These are phyloP conservation scores for Circinella umbellata DNA, from an alignment of 371 early-diverging fungal genomes.

Conservation along the genomic window DNA sequence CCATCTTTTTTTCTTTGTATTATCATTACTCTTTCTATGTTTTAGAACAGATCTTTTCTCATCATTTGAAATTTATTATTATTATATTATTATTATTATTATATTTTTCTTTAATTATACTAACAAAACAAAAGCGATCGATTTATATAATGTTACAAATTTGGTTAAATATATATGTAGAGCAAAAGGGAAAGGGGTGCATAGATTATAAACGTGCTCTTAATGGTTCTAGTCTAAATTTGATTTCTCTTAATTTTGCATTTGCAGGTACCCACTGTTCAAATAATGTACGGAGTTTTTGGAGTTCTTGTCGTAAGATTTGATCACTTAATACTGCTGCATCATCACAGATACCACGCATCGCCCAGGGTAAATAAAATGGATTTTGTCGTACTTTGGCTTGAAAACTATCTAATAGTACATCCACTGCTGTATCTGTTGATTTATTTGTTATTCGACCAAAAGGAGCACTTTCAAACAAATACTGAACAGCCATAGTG, in stretches of 20 bases:
- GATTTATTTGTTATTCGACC: slow-evolving; percentile 18
- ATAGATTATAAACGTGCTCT: slow-evolving; percentile 23
- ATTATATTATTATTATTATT: too few species aligned
- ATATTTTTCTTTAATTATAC: too few species aligned
- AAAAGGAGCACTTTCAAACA: slow-evolving; percentile 47
- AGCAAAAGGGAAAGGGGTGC: too few species aligned
- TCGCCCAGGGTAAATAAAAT: slow-evolving; percentile 89
- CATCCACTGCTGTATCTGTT: slow-evolving; percentile 14
- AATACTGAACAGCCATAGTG: slow-evolving; percentile 55
- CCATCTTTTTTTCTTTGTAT: not conserved
- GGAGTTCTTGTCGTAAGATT: slow-evolving; percentile 62
- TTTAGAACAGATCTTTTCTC: not conserved
- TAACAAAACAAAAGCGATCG: too few species aligned
- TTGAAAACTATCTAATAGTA: slow-evolving; percentile 44
- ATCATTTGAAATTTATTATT: not conserved
- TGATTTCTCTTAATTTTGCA: slow-evolving; percentile 78
- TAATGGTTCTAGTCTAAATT: slow-evolving; percentile 85
- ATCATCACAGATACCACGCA: slow-evolving; percentile 81
- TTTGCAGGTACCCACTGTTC: slow-evolving; percentile 81
- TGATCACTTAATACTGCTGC: slow-evolving; percentile 60
- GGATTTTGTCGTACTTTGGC: slow-evolving; percentile 77
- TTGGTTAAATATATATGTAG: too few species aligned
- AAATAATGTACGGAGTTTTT: slow-evolving; percentile 63
- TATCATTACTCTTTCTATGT: not conserved
- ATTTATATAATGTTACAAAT: too few species aligned